Percentiles rank a stretch among this genome's conserved stretches.
Conservation (phyloP, 495 filamentous ascomycete species). For the Clavariopsis aquatica region DNA sequence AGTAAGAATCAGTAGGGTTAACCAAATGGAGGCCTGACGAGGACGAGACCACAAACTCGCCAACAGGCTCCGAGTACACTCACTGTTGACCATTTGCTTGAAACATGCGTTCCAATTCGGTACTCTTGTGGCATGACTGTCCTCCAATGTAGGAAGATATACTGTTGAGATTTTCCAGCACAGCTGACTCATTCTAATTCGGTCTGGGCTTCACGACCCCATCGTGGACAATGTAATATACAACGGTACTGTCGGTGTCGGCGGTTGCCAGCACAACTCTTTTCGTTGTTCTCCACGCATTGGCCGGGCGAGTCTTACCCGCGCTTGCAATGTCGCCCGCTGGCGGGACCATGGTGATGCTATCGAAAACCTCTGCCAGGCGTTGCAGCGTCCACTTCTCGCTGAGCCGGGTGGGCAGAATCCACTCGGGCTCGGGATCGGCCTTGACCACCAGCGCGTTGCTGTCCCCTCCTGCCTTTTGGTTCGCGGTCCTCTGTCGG, state of each 20-base stretch:
- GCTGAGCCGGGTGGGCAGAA: conserved; percentile 76
- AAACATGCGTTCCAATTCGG: conserved; percentile 35
- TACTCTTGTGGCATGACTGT: not conserved
- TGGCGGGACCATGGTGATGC: conserved; percentile 56
- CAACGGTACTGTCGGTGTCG: conserved; percentile 86
- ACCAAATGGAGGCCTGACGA: too few species aligned
- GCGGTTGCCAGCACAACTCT: conserved; percentile 79
- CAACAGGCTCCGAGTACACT: too few species aligned
- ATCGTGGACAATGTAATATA: conserved; percentile 94
- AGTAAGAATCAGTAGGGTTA: too few species aligned
- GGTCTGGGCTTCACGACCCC: conserved; percentile 95
- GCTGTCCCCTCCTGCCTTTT: conserved; percentile 40
- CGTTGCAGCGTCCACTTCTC: conserved; percentile 79
- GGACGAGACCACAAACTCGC: too few species aligned
- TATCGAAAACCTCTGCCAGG: conserved; percentile 81
- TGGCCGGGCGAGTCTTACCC: conserved; percentile 41
- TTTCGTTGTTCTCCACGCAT: conserved; percentile 53
- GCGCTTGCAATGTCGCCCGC: conserved; percentile 39
- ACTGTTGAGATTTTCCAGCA: not conserved
- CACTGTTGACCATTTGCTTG: too few species aligned
- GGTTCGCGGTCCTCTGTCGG: conserved; percentile 23
- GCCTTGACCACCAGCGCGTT: conserved; percentile 52
- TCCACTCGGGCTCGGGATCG: conserved; percentile 69
- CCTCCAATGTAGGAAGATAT: not conserved
- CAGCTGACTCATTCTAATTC: conserved; percentile 57